A percentile compares a stretch with the other conserved stretches of the same genome.
Conservation (phyloP, 148 eudicot genomes). For the Rhododendron mucronatum region DNA sequence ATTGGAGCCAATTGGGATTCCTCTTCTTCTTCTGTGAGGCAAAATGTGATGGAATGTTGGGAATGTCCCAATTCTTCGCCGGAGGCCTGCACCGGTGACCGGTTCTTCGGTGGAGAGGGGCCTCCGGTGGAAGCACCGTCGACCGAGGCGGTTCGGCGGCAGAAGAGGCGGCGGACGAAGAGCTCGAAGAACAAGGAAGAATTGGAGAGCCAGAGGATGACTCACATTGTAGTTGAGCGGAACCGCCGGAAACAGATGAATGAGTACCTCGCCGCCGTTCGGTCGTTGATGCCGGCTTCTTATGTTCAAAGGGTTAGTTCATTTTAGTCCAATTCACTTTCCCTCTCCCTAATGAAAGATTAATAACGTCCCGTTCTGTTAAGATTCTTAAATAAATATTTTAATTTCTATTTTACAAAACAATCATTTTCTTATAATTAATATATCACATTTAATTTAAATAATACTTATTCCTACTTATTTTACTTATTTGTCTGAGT, state of each 20-base stretch:
- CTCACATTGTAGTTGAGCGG: constrained; percentile 88
- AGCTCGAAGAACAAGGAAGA: constrained; percentile 67
- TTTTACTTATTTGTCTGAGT: too few species aligned
- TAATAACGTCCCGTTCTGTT: too few species aligned
- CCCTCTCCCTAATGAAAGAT: neutral
- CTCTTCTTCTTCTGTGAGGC: constrained; percentile 15
- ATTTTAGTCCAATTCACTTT: neutral
- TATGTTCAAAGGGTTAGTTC: constrained; percentile 69
- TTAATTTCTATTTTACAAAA: too few species aligned
- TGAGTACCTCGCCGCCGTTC: constrained; percentile 66
- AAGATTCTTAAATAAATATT: too few species aligned
- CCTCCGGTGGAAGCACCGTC: constrained; percentile 14
- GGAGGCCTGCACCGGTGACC: constrained; percentile 11
- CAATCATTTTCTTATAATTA: too few species aligned
- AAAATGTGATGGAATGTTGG: constrained; percentile 13
- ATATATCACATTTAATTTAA: too few species aligned
- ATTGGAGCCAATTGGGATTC: constrained; percentile 3
- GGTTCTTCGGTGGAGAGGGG: neutral
- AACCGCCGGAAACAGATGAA: constrained; percentile 89
- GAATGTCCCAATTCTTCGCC: constrained; percentile 28
- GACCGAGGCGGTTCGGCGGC: constrained; percentile 11
- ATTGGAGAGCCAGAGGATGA: constrained; percentile 80
- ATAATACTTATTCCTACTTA: too few species aligned
- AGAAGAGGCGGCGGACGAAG: constrained; percentile 42
- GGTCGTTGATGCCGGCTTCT: constrained; percentile 78